Evolutionary conservation across 2,329 filamentous ascomycete species (phyloP), one percentile per base, ranked within the genome.

Genomic region (Fusarium kyushuense): DNA sequence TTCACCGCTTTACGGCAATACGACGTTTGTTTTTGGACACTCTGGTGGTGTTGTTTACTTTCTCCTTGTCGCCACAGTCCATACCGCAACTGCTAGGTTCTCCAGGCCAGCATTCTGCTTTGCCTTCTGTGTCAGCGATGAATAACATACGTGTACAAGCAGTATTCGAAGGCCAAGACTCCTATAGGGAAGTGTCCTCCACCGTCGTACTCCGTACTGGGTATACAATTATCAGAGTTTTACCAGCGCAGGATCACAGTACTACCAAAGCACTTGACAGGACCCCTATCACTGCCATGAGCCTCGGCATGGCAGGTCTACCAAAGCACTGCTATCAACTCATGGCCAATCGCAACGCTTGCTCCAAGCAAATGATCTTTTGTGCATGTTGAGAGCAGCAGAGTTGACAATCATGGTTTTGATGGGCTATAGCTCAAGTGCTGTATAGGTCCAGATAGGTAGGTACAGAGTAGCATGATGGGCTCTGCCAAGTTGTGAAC

Each of bases 1-100:
- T 32, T 65, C 60, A 53, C 52, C 59, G 54, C 60, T 52, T 47
- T 53, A 46, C 42, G 61, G 61, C 60, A 58, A 64, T 64, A 59
- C 61, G 47, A 64, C 60, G 21, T 52, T 64, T 45, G 16, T 36
- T 65, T 56, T 42, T 25, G 32, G 29, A 32, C 12, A 32, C n/a
- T 47, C 35, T 38, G 35, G 11, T 38, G 35, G 35, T 38, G 35
- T 25, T 46, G 35, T 47, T 35, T 47, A 33, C 43, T 40, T 51
- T 40, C n/a, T 51, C 23, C 23, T 9, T 52, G 45, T 36, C 27
- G 46, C 59, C 61, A 64, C 60, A 42, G 54, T 42, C 46, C 41
- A 45, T 48, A 35, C 36, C 9, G 32, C 36, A 30, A 38, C 36
- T 30, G 23, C 58, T 46, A 58, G 43, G 42, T 51, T 63, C 27